Percentiles rank a stretch among this genome's conserved stretches.
phyloP scores from a whole-genome alignment of 2,329 filamentous ascomycete species.

The Nannizziopsis barbatae region DNA sequence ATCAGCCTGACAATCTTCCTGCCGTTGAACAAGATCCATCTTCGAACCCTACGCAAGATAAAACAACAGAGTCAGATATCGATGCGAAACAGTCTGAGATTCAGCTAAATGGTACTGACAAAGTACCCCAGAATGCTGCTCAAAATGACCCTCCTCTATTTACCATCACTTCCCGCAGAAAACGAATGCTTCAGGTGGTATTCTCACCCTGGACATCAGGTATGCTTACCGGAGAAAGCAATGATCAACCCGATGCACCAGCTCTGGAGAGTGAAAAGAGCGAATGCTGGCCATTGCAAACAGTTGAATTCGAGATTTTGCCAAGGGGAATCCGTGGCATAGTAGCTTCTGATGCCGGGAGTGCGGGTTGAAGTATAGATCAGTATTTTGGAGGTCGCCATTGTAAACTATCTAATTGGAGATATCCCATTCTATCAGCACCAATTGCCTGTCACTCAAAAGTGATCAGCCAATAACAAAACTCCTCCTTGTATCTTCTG shows the following conservation, averaged over 20 bases:
- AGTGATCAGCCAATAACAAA: too few relatives aligned
- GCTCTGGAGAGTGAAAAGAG: neutral
- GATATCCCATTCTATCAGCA: too few relatives aligned
- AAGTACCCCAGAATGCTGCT: neutral
- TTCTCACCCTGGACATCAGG: conserved; percentile 66
- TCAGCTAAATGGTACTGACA: too few relatives aligned
- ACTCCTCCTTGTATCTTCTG: too few relatives aligned
- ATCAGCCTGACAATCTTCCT: too few relatives aligned
- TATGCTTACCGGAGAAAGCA: neutral
- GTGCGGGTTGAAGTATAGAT: too few relatives aligned
- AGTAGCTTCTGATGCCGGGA: neutral
- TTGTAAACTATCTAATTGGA: too few relatives aligned
- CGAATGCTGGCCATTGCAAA: neutral
- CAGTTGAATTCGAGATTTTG: conserved; percentile 15
- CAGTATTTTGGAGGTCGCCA: too few relatives aligned
- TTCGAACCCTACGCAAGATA: neutral
- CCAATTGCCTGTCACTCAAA: too few relatives aligned
- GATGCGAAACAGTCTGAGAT: neutral
- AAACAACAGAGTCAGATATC: neutral
- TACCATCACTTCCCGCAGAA: neutral
- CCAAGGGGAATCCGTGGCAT: conserved; percentile 13
- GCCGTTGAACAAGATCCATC: neutral
- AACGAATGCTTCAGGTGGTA: conserved; percentile 59
- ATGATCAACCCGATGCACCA: neutral
- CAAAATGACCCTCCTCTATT: neutral